Evolutionary conservation across 495 filamentous ascomycete species (phyloP), one percentile per base, ranked within the genome.

Genomic region (Penicillium macrosclerotiorum): DNA sequence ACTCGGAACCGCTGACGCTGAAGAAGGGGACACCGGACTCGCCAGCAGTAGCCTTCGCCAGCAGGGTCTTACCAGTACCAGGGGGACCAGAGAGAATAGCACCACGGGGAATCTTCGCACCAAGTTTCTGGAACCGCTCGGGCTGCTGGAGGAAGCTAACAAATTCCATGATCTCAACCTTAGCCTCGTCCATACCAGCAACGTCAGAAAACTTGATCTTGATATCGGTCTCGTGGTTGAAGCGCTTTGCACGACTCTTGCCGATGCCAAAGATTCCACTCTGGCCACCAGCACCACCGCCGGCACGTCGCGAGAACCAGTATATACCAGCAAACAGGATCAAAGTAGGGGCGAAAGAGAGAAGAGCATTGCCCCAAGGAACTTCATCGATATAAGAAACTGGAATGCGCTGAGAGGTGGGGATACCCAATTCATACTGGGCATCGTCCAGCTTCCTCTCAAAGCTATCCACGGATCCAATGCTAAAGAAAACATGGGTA

Each of bases 111-210:
- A 98, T 97, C 71, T 98, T 98, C 36, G 93, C 93, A 54, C 93
- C 93, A 11, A 98, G 79, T 67, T 83, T 89, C 69, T 96, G 82
- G 71, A 94, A 98, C 38, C 81, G 81, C 47, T 88, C 88, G 0
- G 93, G 90, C 55, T 86, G 84, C 68, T 95, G 88, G 46, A 98
- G 73, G 78, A 98, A 98, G 60, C 84, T 88, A 52, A 98, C 93
- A 44, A 98, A 98, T 66, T 98, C 93, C 92, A 97, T 97, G 54
- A 98, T 98, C 67, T 98, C 93, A 27, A 80, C 71, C 78, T 98
- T 98, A 23, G 93, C 93, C 70, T 98, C 93, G 64, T 98, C 93
- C 90, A 96, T 93, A 57, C 93, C 93, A 17, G 93, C 93, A 31
- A 98, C 93, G 65, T 98, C 93, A 41, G 90, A 77, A 65, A 98